Base-by-base conservation (phyloP, 208 protist genomes). In the Angomonas deanei region DNA sequence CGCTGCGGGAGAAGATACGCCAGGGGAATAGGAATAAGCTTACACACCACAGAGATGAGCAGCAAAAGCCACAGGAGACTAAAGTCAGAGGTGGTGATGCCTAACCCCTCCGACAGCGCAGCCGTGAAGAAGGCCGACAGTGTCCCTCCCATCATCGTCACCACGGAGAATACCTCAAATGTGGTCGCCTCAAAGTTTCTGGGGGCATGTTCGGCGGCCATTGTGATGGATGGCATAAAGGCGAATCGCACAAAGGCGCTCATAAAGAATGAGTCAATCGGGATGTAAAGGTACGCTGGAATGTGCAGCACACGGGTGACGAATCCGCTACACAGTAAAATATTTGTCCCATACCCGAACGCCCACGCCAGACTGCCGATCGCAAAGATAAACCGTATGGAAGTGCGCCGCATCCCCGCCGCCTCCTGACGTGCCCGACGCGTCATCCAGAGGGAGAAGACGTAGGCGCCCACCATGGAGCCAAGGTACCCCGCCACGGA, bases 141-240 rank as follows among this genome's bases (percentile, higher is more conserved):
- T 11, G 68, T 73, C 38, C 74, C 69, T 30, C 78, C 78, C 26
- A 42, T 61, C 15, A 79, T 76, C 53, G 63, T 66, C 19, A 71
- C 66, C 4, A 78, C 70, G 34, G 70, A 76, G 66, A 84, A 80
- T 10, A 84, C 62, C 26, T 84, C 78, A 19, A 84, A 77, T 3
- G 68, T 56, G 19, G 70, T 81, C 23, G 70, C 70, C 65, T 80
- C 70, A 30, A 80, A 81, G 57, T 56, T 61, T 60, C 68, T 72
- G 31, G 78, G 78, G n/a, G 74, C 66, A 67, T 78, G 74, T 59
- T 84, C 78, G 23, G 78, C 72, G 15, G 78, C 78, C 64, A 84
- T 71, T 6, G 60, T 60, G 11, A 84, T 36, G 27, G 74, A 76
- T 21, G 78, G 78, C 78, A 84, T 84, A 49, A 81, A 81, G 31